These are phyloP conservation scores for Flaveria linearis DNA, from an alignment of 129 eudicot genomes.

Conservation along the genomic window DNA sequence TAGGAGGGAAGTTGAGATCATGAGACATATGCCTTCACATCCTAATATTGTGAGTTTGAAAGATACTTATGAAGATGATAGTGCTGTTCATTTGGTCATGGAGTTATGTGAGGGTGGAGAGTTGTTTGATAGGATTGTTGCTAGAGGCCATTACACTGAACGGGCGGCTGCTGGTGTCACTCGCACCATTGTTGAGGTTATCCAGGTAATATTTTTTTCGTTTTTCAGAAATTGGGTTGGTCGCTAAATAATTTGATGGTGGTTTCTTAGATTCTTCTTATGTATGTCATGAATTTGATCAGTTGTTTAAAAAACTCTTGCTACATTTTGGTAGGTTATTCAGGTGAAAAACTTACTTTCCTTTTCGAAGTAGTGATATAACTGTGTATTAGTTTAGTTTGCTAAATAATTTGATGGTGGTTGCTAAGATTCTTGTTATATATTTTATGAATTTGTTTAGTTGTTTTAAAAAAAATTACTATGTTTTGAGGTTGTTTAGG, in stretches of 20 bases:
- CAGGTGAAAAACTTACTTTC: not conserved
- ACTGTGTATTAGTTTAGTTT: conserved; percentile 17
- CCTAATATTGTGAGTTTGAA: conserved; percentile 68
- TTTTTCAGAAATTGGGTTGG: not conserved
- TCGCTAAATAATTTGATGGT: not conserved
- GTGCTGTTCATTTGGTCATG: conserved; percentile 88
- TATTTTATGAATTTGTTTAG: not conserved
- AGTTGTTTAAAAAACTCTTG: not conserved
- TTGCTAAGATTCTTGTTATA: conserved; percentile 1
- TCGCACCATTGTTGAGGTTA: conserved; percentile 77
- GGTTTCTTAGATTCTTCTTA: conserved; percentile 9
- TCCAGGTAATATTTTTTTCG: conserved; percentile 56
- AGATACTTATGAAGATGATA: conserved; percentile 86
- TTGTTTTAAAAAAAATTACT: not conserved
- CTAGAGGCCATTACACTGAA: conserved; percentile 88
- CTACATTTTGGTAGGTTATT: not conserved
- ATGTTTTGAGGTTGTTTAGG: not conserved
- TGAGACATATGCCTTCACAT: conserved; percentile 80
- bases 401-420: conserved; percentile 1
- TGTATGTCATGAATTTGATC: conserved; percentile 16
- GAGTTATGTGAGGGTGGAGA: conserved; percentile 95
- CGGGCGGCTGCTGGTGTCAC: conserved; percentile 90
- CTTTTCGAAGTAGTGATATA: not conserved
- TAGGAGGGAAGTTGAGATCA: conserved; percentile 86
- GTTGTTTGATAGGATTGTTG: conserved; percentile 88